Conservation (phyloP, 2,329 filamentous ascomycete genomes). For the Ramichloridium luteum region DNA sequence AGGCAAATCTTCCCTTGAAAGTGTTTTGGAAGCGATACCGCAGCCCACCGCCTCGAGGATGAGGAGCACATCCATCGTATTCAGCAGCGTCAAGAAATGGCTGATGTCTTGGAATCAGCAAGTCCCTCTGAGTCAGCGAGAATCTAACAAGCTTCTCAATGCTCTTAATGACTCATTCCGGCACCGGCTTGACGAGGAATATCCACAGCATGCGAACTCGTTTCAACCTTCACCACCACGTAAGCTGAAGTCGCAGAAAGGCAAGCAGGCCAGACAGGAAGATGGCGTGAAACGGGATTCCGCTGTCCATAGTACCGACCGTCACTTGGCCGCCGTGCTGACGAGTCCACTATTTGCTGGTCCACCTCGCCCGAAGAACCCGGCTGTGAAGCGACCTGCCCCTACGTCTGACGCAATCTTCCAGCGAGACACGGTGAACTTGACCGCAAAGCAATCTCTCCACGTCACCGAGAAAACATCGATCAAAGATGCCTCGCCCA, state of each 20-base stretch:
- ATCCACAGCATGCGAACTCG: no score
- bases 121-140: conserved; percentile 42
- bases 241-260: conserved; percentile 18
- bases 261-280: conserved; percentile 5
- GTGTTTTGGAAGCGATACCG: no score
- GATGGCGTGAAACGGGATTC: conserved; percentile 18
- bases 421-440: no score
- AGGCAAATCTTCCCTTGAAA: no score
- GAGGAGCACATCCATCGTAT: conserved; percentile 41
- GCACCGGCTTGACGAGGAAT: conserved; percentile 47
- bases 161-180: conserved; percentile 52
- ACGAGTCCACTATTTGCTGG: conserved; percentile 40
- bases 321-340: conserved; percentile 39
- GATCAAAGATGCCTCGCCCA: no score
- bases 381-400: no score
- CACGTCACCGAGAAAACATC: no score
- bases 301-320: conserved; percentile 26
- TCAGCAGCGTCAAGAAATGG: conserved; percentile 32
- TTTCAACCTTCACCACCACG: no score
- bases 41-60: conserved; percentile 11
- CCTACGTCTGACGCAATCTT: no score
- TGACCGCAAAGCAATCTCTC: no score
- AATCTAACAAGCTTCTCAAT: conserved; percentile 47
- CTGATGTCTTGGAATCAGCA: conserved; percentile 41
- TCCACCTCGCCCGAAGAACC: no score